These are phyloP conservation scores for Lyophyllum shimeji DNA, from an alignment of 768 basidiomycete species.

Conservation along the genomic window DNA sequence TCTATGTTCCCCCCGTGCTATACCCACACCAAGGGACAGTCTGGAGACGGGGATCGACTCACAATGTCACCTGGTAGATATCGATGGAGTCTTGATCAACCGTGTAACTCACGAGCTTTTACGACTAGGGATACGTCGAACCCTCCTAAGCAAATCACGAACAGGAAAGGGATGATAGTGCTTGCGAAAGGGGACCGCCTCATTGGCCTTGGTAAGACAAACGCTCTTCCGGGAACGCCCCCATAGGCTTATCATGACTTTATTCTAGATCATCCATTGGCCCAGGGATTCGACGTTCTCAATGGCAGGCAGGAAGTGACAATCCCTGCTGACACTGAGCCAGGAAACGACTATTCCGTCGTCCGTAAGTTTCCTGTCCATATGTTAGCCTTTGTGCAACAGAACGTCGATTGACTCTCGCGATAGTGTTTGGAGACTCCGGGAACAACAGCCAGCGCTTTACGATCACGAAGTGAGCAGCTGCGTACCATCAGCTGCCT, in stretches of 20 bases:
- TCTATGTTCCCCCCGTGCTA: slow-evolving; percentile 44
- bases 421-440: slow-evolving; percentile 32
- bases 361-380: slow-evolving; percentile 32
- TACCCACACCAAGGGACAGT: slow-evolving; percentile 33
- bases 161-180: slow-evolving; percentile 39
- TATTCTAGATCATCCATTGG: slow-evolving; percentile 29
- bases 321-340: slow-evolving; percentile 31
- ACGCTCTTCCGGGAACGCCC: background rate
- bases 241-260: background rate
- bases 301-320: slow-evolving; percentile 30
- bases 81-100: background rate
- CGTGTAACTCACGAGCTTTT: background rate
- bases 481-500: background rate
- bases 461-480: slow-evolving; percentile 36
- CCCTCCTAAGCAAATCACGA: slow-evolving; percentile 47
- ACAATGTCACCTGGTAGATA: slow-evolving; percentile 46
- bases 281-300: slow-evolving; percentile 35
- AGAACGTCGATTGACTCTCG: slow-evolving; percentile 1
- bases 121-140: slow-evolving; percentile 36
- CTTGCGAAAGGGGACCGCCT: slow-evolving; percentile 33
- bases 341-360: slow-evolving; percentile 35
- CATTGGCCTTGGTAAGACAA: slow-evolving; percentile 29
- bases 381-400: background rate
- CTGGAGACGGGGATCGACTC: slow-evolving; percentile 40
- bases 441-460: slow-evolving; percentile 41